phyloP scores from a whole-genome alignment of 108 stramenopile species.

The Ochromonas danica region DNA sequence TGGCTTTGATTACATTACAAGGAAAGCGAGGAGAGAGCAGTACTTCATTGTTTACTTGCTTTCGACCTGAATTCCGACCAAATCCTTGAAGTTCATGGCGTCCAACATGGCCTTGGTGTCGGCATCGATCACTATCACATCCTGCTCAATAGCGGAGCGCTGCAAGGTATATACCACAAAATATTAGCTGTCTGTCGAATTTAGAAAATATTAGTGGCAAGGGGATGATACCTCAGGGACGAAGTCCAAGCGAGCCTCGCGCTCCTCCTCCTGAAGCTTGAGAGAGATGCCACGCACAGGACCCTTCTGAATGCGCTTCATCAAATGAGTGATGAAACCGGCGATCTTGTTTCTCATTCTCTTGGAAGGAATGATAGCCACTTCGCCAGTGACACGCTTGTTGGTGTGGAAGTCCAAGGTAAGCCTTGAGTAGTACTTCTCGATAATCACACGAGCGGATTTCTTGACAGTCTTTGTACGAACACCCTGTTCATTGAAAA shows the following conservation, averaged over 20 bases:
- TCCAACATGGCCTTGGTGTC: conserved; percentile 96
- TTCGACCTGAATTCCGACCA: conserved; percentile 34
- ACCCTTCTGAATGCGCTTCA: conserved; percentile 99
- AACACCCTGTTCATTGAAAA: conserved; percentile 93
- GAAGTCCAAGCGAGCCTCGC: conserved; percentile 98
- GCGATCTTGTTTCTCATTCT: conserved; percentile 40
- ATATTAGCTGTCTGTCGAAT: not conserved
- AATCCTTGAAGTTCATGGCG: conserved; percentile 66
- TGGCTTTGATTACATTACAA: too few relatives aligned
- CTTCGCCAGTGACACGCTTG: conserved; percentile 93
- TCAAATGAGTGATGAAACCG: conserved; percentile 77
- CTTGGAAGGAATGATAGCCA: conserved; percentile 35
- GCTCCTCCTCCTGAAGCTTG: conserved; percentile 99
- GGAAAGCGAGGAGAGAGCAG: too few relatives aligned
- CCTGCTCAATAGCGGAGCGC: conserved; percentile 86
- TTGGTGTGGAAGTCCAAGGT: conserved; percentile 99
- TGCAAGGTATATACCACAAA: not conserved
- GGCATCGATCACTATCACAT: conserved; percentile 85
- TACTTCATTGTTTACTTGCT: too few relatives aligned
- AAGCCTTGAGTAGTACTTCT: conserved; percentile 99
- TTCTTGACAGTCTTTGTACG: conserved; percentile 99
- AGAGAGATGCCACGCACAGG: conserved; percentile 98
- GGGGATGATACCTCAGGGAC: conserved; percentile 84
- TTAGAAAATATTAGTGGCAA: not conserved
- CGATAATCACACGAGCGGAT: conserved; percentile 97